These are phyloP conservation scores for Didymella exigua DNA, from an alignment of 2,329 filamentous ascomycete species.

Conservation along the genomic window DNA sequence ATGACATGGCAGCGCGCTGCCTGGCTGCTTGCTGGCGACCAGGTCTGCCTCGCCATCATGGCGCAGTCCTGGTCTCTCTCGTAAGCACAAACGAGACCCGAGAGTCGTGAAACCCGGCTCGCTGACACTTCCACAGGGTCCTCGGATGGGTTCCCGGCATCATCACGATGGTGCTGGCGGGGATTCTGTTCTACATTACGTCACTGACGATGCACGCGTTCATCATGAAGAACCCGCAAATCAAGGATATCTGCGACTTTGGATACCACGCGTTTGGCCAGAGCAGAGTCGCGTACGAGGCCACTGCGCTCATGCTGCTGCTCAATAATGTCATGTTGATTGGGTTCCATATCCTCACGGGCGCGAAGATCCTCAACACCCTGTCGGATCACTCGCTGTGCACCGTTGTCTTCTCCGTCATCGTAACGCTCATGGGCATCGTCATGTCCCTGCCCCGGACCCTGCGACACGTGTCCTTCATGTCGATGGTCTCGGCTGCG, in stretches of 20 bases:
- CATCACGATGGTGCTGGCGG: conserved; percentile 79
- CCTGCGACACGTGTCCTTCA: conserved; percentile 76
- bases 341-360: conserved; percentile 57
- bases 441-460: conserved; percentile 83
- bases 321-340: conserved; percentile 91
- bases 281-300: conserved; percentile 70
- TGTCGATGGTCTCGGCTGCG: conserved; percentile 77
- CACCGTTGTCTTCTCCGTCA: conserved; percentile 77
- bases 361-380: conserved; percentile 16
- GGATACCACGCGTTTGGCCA: conserved; percentile 91
- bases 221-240: conserved; percentile 84
- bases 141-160: conserved; percentile 84
- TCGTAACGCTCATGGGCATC: conserved; percentile 76
- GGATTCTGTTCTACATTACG: conserved; percentile 81
- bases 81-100: conserved; percentile 31
- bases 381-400: conserved; percentile 72
- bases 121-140: conserved; percentile 47
- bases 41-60: conserved; percentile 92
- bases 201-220: conserved; percentile 72
- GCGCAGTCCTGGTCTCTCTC: conserved; percentile 93
- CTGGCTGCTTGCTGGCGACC: conserved; percentile 87
- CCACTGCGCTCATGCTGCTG: conserved; percentile 82
- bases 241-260: conserved; percentile 90
- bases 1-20: conserved; percentile 69
- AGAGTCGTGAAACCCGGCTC: too few relatives aligned